phyloP scores from a whole-genome alignment of 1,139 yeast species.

The Taiozyma sp. region DNA sequence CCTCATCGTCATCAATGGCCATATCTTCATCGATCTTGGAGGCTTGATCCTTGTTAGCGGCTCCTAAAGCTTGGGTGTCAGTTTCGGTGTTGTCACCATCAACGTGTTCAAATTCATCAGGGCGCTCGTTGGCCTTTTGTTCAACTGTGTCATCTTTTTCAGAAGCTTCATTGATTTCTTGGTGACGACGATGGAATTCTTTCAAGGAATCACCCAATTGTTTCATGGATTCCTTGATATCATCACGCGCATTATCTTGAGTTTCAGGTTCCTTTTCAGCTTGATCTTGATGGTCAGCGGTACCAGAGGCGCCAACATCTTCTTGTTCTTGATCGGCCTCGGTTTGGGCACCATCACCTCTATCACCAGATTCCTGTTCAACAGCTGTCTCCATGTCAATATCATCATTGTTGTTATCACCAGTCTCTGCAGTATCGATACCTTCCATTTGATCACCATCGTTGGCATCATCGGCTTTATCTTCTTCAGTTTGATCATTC shows the following conservation, averaged over 20 bases:
- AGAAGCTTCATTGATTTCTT: slow-evolving; percentile 71
- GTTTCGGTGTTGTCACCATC: slow-evolving; percentile 73
- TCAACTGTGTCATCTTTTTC: slow-evolving; percentile 39
- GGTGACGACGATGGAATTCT: slow-evolving; percentile 87
- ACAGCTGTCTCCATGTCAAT: slow-evolving; percentile 62
- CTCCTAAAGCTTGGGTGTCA: slow-evolving; percentile 90
- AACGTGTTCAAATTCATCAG: slow-evolving; percentile 89
- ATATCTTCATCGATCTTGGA: slow-evolving; percentile 75
- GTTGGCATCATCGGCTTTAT: slow-evolving; percentile 25
- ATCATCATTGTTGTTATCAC: slow-evolving; percentile 47
- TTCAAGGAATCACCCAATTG: slow-evolving; percentile 87
- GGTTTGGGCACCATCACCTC: slow-evolving; percentile 74
- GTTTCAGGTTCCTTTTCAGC: slow-evolving; percentile 27
- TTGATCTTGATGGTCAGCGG: slow-evolving; percentile 49
- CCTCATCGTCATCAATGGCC: slow-evolving; percentile 74
- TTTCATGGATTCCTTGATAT: slow-evolving; percentile 75
- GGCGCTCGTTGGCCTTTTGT: slow-evolving; percentile 56
- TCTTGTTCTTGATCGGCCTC: slow-evolving; percentile 62
- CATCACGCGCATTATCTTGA: slow-evolving; percentile 62
- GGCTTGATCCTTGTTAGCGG: slow-evolving; percentile 76
- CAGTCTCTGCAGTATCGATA: slow-evolving; percentile 39
- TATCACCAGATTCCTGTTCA: slow-evolving; percentile 64
- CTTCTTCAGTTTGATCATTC: slow-evolving; percentile 22
- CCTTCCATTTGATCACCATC: slow-evolving; percentile 28
- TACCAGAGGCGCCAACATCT: slow-evolving; percentile 65